Base-by-base conservation (phyloP, 139 green algal species). In the Microglena sp. region DNA sequence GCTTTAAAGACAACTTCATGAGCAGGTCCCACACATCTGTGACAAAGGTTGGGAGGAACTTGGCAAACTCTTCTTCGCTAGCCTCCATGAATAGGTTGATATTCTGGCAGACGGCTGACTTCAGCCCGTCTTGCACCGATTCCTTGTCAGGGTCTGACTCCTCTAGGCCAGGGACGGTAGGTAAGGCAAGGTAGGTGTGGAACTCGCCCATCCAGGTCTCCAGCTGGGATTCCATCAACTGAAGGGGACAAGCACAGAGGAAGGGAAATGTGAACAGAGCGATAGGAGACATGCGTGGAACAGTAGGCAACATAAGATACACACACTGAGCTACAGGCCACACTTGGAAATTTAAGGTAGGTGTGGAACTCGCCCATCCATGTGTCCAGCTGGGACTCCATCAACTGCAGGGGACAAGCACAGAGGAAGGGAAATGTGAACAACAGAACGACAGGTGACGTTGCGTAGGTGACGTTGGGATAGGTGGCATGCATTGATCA, bases 21-120 rank as follows among this genome's bases (percentile, higher is more conserved):
- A 99, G 80, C 69, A 95, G 79, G 45, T 73, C 81, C 93, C 93
- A 98, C 22, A 97, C 88, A 29, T 86, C 86, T 33, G 78, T 76
- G 5, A 83, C 82, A 66, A 93, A 93, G 5, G 77, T 85, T 67
- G 84, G 65, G 62, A 97, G 78, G 78, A 85, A 96, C 56, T 78
- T 77, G 31, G 81, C 73, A 77, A 98, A 97, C 55, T 97, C 94
- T 71, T 99, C 94, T 77, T 99, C 94, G 55, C 94, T 18, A 50
- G 11, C 40, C 40, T 24, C 40, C 40, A 50, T 18, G 18, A 50
- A 50, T 18, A 11, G 11, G 15, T 24, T 11, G 40, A 11, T 50
- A 50, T 18, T 50, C 40, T 11, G 40, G 40, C 18, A 50, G 40
- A 11, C 15, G 40, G 40, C 40, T 50, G 40, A 50, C 18, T 50